phyloP scores from a whole-genome alignment of 495 filamentous ascomycete species.

The Saxispiralis lemnorum region DNA sequence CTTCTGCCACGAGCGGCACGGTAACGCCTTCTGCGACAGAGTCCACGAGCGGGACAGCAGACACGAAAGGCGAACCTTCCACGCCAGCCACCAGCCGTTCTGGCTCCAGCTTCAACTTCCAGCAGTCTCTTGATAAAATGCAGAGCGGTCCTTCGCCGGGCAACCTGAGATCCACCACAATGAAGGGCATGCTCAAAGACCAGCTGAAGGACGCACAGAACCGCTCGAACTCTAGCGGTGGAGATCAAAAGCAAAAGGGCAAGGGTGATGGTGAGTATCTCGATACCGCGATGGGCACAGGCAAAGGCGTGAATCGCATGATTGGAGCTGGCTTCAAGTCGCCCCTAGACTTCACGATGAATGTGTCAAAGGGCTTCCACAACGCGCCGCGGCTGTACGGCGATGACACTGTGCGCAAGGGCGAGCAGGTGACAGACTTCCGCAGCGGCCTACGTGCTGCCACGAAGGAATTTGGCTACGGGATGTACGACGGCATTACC shows the following conservation, averaged over 20 bases:
- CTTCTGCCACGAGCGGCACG: no score
- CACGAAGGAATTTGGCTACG: constrained; percentile 18
- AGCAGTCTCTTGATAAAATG: constrained; percentile 7
- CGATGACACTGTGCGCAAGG: constrained; percentile 50
- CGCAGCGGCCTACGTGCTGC: constrained; percentile 42
- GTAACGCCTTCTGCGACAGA: background rate
- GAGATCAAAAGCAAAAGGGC: background rate
- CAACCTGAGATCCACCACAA: background rate
- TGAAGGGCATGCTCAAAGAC: background rate
- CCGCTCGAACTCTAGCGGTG: constrained; percentile 7
- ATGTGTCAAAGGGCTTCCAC: constrained; percentile 67
- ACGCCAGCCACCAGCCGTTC: constrained; percentile 6
- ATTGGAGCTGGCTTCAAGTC: constrained; percentile 53
- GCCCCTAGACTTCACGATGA: constrained; percentile 65
- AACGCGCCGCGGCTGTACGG: constrained; percentile 68
- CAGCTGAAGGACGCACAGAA: background rate
- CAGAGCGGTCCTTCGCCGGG: background rate
- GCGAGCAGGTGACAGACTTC: constrained; percentile 53
- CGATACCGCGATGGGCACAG: constrained; percentile 40
- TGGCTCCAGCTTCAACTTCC: constrained; percentile 12
- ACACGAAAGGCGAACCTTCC: background rate
- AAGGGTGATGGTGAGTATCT: constrained; percentile 13
- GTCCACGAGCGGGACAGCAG: background rate
- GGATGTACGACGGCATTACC: constrained; percentile 43
- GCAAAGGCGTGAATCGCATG: constrained; percentile 48